phyloP scores from a whole-genome alignment of 768 basidiomycete species.

The Pulveroboletus frians region DNA sequence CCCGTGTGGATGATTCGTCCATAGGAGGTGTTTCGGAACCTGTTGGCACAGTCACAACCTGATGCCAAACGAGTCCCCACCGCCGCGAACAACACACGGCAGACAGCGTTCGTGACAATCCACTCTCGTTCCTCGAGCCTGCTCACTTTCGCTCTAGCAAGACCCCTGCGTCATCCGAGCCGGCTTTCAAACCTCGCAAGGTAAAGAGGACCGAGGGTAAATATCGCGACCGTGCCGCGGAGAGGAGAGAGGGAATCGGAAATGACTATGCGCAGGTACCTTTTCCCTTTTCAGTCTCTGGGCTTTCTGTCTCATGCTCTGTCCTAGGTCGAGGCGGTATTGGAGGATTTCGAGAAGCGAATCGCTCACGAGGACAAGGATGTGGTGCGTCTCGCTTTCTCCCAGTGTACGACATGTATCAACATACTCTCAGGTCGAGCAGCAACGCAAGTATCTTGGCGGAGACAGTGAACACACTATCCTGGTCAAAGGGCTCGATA shows the following conservation, averaged over 20 bases:
- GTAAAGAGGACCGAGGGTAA: conserved; percentile 55
- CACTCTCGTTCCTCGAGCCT: background rate
- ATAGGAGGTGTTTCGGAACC: conserved; percentile 60
- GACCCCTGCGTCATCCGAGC: conserved; percentile 45
- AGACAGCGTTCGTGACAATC: conserved; percentile 15
- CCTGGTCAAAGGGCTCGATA: conserved; percentile 86
- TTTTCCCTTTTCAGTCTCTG: background rate
- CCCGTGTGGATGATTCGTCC: background rate
- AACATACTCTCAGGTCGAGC: conserved; percentile 52
- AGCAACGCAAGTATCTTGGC: conserved; percentile 72
- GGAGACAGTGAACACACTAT: conserved; percentile 83
- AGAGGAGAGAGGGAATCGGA: conserved; percentile 59
- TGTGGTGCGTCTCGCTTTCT: conserved; percentile 40
- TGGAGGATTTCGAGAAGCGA: conserved; percentile 75
- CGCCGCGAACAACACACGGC: background rate
- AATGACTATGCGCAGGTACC: conserved; percentile 71
- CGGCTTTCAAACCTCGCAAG: conserved; percentile 78
- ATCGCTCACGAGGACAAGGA: conserved; percentile 54
- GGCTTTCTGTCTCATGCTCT: background rate
- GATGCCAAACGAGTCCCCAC: conserved; percentile 1
- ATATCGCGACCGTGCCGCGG: conserved; percentile 75
- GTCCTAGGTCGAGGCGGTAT: conserved; percentile 66
- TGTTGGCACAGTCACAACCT: conserved; percentile 34
- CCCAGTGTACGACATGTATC: background rate
- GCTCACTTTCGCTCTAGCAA: conserved; percentile 34